Percentiles rank a stretch among this genome's conserved stretches.
phyloP scores from a whole-genome alignment of 129 eudicot genomes.

The Centella asiatica region DNA sequence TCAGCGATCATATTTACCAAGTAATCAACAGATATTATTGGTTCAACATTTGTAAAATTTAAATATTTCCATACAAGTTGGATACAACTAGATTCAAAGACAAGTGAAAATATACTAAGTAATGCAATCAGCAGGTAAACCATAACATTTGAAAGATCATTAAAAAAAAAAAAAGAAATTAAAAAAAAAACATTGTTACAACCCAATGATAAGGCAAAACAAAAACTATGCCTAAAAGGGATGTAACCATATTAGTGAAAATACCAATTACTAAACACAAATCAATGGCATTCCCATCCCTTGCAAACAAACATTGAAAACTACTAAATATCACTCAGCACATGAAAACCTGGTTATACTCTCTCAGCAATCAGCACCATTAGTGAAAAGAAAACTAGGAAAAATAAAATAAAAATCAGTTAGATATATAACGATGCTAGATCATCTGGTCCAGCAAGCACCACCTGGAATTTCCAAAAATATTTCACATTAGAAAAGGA shows the following conservation, averaged over 20 bases:
- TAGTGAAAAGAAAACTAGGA: slow-evolving; percentile 20
- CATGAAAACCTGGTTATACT: slow-evolving; percentile 36
- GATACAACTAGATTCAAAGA: too few species aligned
- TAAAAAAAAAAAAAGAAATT: too few species aligned
- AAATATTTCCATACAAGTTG: too few species aligned
- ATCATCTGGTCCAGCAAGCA: slow-evolving; percentile 91
- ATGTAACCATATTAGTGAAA: slow-evolving; percentile 45
- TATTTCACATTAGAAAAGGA: not conserved
- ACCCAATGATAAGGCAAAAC: slow-evolving; percentile 82
- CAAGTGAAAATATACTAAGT: too few species aligned
- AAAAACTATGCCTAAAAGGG: slow-evolving; percentile 79
- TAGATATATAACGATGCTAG: slow-evolving; percentile 51
- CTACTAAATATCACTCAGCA: slow-evolving; percentile 18
- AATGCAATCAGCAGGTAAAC: not conserved
- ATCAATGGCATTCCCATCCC: slow-evolving; percentile 34
- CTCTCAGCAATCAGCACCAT: too few species aligned
- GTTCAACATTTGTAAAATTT: too few species aligned
- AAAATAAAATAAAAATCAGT: slow-evolving; percentile 14
- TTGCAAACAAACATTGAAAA: slow-evolving; percentile 32
- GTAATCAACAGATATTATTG: too few species aligned
- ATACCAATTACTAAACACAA: slow-evolving; percentile 19
- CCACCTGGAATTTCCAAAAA: slow-evolving; percentile 38
- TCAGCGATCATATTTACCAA: too few species aligned
- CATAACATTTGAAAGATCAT: slow-evolving; percentile 4
- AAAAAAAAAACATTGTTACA: slow-evolving; percentile 38